phyloP scores from a whole-genome alignment of 176 grass and related monocot genomes.

The Triticum urartu region DNA sequence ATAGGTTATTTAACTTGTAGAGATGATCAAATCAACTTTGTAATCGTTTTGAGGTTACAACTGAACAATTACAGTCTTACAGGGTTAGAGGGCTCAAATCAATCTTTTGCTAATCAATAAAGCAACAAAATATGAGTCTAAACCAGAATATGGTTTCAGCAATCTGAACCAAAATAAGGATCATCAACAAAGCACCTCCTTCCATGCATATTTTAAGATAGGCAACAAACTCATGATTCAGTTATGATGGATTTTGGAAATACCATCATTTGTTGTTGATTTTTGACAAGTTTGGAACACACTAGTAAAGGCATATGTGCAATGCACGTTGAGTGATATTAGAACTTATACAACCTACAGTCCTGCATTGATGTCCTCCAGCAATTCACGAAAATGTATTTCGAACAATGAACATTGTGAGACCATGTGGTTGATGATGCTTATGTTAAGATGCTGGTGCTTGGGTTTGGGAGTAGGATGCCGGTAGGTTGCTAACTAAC shows the following conservation, averaged over 20 bases:
- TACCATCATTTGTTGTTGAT: too few species aligned
- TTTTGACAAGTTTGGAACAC: too few species aligned
- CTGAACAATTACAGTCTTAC: background rate
- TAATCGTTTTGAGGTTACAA: background rate
- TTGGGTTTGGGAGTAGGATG: background rate
- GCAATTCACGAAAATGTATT: background rate
- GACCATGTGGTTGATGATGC: background rate
- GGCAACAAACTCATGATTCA: too few species aligned
- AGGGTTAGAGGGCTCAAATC: background rate
- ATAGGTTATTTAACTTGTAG: too few species aligned
- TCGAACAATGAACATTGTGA: background rate
- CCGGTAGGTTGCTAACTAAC: background rate
- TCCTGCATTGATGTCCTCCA: background rate
- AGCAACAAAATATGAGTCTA: background rate
- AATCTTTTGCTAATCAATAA: background rate
- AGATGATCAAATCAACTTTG: background rate
- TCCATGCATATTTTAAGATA: background rate
- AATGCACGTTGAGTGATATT: background rate
- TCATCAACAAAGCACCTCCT: background rate
- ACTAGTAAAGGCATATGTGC: too few species aligned
- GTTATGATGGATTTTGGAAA: too few species aligned
- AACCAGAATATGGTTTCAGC: background rate
- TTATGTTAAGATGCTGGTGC: background rate
- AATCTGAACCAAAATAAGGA: background rate
- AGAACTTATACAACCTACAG: background rate